phyloP scores from a whole-genome alignment of 345 rosid species.

The Theobroma cacao region DNA sequence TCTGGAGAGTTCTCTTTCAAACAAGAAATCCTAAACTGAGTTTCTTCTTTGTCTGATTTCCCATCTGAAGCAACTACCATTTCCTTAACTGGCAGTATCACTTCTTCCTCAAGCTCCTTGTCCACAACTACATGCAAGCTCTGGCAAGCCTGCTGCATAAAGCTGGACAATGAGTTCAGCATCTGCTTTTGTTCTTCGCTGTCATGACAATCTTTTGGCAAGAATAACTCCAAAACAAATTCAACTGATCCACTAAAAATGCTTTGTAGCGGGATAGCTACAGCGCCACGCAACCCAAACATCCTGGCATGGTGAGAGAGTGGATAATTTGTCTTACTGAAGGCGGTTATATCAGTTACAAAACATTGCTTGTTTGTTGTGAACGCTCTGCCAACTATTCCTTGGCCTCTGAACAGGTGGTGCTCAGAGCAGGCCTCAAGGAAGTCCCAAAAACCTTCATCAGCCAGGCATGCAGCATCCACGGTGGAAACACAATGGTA shows the following conservation, averaged over 20 bases:
- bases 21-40: slow-evolving; percentile 29
- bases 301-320: slow-evolving; percentile 86
- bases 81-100: slow-evolving; percentile 33
- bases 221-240: slow-evolving; percentile 80
- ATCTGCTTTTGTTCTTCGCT: slow-evolving; percentile 42
- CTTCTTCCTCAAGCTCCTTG: slow-evolving; percentile 51
- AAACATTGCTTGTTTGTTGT: slow-evolving; percentile 53
- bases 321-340: slow-evolving; percentile 70
- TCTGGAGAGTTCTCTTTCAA: slow-evolving; percentile 39
- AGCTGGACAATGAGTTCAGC: slow-evolving; percentile 44
- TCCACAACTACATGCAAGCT: slow-evolving; percentile 51
- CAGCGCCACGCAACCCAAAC: slow-evolving; percentile 63
- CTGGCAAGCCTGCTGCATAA: slow-evolving; percentile 52
- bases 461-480: slow-evolving; percentile 61
- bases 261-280: slow-evolving; percentile 70
- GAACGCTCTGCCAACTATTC: slow-evolving; percentile 84
- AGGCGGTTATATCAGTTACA: slow-evolving; percentile 57
- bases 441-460: slow-evolving; percentile 42
- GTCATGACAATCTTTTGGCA: slow-evolving; percentile 63
- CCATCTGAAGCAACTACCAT: slow-evolving; percentile 28
- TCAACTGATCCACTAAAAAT: slow-evolving; percentile 44
- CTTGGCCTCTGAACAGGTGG: slow-evolving; percentile 68
- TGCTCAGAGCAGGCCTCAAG: slow-evolving; percentile 83
- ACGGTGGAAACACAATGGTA: slow-evolving; percentile 58
- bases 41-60: slow-evolving; percentile 23